phyloP scores from a whole-genome alignment of 441 rosid species.

The Jatropha podagrica region DNA sequence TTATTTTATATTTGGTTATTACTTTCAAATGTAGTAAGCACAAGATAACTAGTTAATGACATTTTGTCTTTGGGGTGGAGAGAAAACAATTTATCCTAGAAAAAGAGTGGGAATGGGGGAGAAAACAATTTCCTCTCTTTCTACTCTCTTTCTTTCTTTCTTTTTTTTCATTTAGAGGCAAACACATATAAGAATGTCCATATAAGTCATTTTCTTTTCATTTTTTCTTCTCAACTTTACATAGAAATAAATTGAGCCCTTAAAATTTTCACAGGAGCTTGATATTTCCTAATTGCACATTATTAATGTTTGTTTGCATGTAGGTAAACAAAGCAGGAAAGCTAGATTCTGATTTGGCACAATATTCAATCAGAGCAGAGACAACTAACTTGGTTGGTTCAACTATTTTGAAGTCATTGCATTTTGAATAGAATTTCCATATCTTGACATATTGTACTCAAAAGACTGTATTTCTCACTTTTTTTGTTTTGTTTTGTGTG shows the following conservation, averaged over 20 bases:
- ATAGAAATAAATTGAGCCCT: background rate
- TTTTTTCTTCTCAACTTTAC: background rate
- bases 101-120: background rate
- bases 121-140: background rate
- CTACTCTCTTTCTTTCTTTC: background rate
- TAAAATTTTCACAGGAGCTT: background rate
- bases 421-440: constrained; percentile 6
- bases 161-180: background rate
- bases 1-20: background rate
- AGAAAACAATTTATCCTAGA: background rate
- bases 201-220: no score
- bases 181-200: background rate
- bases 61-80: background rate
- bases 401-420: constrained; percentile 6
- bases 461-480: background rate
- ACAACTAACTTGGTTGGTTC: constrained; percentile 67
- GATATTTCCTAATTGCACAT: background rate
- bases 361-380: constrained; percentile 73
- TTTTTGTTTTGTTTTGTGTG: constrained; percentile 3
- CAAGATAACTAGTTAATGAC: background rate
- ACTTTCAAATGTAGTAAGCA: background rate
- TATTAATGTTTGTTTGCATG: constrained; percentile 20
- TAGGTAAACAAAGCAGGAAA: constrained; percentile 84
- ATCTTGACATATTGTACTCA: background rate
- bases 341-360: constrained; percentile 69